Conservation (phyloP, 495 filamentous ascomycete genomes). For the Penicillium canariense region DNA sequence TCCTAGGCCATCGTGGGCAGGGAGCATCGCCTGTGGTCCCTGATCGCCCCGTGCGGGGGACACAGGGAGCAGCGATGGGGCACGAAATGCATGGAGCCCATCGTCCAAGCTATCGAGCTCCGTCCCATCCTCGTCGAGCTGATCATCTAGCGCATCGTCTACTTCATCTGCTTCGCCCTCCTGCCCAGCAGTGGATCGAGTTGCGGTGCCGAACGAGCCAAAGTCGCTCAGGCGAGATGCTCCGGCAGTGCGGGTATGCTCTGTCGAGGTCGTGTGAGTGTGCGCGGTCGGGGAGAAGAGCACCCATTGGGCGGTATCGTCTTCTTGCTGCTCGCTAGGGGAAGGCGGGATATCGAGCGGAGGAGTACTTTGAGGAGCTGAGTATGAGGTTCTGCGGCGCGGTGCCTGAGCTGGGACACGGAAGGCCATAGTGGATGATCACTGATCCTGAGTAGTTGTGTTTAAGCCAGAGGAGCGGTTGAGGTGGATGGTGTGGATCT, state of each 20-base stretch:
- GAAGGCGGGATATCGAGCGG: slow-evolving; percentile 37
- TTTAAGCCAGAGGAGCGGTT: slow-evolving; percentile 9
- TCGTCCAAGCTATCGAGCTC: slow-evolving; percentile 91
- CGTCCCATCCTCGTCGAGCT: slow-evolving; percentile 59
- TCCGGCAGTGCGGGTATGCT: slow-evolving; percentile 68
- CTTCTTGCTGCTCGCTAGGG: slow-evolving; percentile 37
- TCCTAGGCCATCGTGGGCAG: slow-evolving; percentile 88
- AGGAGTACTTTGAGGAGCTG: slow-evolving; percentile 45
- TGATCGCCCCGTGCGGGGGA: slow-evolving; percentile 48
- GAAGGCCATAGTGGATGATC: slow-evolving; percentile 67
- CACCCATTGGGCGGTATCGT: slow-evolving; percentile 91
- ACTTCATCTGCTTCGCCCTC: slow-evolving; percentile 50
- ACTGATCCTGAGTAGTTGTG: neutral
- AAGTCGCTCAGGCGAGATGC: slow-evolving; percentile 79
- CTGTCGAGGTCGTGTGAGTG: slow-evolving; percentile 70
- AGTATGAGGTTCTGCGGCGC: slow-evolving; percentile 56
- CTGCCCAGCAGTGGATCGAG: slow-evolving; percentile 42
- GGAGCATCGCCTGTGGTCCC: slow-evolving; percentile 64
- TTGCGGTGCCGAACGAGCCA: slow-evolving; percentile 72
- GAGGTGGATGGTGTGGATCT: slow-evolving; percentile 24
- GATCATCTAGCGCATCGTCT: slow-evolving; percentile 48
- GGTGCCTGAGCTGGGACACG: slow-evolving; percentile 68
- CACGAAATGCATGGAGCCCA: slow-evolving; percentile 79
- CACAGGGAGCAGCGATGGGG: slow-evolving; percentile 55
- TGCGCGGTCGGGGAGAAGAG: slow-evolving; percentile 80